These are phyloP conservation scores for Hypoxylon sp. DNA, from an alignment of 2,329 filamentous ascomycete species.

Conservation along the genomic window DNA sequence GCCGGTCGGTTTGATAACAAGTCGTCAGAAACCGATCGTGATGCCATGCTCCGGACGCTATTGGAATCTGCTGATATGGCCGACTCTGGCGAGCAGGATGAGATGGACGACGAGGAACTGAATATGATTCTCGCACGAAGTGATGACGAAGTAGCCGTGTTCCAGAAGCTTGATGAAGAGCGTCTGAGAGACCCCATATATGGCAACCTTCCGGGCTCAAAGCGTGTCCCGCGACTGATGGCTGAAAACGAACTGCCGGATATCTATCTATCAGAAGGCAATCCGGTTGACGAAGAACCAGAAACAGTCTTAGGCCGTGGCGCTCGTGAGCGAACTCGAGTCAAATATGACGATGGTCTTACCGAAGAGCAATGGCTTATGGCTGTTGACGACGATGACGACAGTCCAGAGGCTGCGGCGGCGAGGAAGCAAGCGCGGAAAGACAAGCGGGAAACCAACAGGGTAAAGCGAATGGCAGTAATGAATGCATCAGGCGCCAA, in stretches of 20 bases:
- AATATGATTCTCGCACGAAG: constrained; percentile 93
- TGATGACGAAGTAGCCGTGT: constrained; percentile 80
- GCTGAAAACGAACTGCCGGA: constrained; percentile 89
- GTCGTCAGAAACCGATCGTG: constrained; percentile 97
- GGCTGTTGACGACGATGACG: constrained; percentile 96
- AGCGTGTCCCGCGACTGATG: constrained; percentile 82
- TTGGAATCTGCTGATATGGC: constrained; percentile 84
- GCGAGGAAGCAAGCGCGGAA: constrained; percentile 88
- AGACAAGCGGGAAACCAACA: constrained; percentile 82
- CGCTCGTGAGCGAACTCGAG: constrained; percentile 92
- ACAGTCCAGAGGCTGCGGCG: constrained; percentile 91
- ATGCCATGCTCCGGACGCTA: constrained; percentile 93
- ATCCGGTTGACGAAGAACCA: constrained; percentile 81
- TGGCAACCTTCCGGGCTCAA: constrained; percentile 72
- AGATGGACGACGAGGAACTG: constrained; percentile 98
- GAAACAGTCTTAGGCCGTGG: constrained; percentile 86
- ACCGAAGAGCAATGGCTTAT: constrained; percentile 99
- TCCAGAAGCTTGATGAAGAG: constrained; percentile 86
- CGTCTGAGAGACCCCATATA: constrained; percentile 75
- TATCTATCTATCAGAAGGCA: constrained; percentile 90
- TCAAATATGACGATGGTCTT: constrained; percentile 95
- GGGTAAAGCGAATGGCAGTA: constrained; percentile 67
- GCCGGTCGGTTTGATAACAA: constrained; percentile 99
- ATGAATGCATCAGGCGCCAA: constrained; percentile 63
- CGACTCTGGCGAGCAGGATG: constrained; percentile 81